Percentiles rank a stretch among this genome's conserved stretches.
Conservation (phyloP, 164 flowering plant genomes). For the Stephania cephalantha region DNA sequence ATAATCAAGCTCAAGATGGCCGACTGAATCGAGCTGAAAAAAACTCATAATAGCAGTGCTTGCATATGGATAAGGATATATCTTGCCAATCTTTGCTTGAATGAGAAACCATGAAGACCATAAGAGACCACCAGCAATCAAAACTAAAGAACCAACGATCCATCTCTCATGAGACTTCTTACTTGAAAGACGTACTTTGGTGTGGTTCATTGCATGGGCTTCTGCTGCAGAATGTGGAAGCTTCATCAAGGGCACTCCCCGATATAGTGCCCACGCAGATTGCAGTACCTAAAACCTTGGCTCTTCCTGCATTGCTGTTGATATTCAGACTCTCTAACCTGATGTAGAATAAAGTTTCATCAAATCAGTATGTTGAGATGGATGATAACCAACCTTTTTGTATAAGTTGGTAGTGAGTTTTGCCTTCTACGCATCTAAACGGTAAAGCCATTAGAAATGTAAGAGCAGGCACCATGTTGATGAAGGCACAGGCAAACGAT, state of each 20-base stretch:
- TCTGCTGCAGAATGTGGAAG: conserved; percentile 13
- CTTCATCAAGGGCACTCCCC: conserved; percentile 45
- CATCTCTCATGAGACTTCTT: conserved; percentile 28
- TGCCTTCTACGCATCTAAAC: conserved; percentile 40
- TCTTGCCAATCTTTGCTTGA: conserved; percentile 50
- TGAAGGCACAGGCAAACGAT: conserved; percentile 70
- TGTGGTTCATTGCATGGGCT: conserved; percentile 9
- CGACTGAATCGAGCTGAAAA: conserved; percentile 57
- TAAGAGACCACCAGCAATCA: conserved; percentile 37
- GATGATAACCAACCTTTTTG: not conserved
- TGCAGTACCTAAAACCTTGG: conserved; percentile 57
- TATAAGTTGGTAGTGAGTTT: not conserved
- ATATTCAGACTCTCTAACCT: conserved; percentile 66
- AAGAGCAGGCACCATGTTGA: conserved; percentile 69
- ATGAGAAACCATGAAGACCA: conserved; percentile 90
- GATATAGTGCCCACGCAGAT: conserved; percentile 55
- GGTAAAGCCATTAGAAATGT: conserved; percentile 77
- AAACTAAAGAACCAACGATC: conserved; percentile 49
- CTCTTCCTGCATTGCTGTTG: conserved; percentile 50
- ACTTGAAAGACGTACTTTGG: not conserved
- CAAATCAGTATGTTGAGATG: not conserved
- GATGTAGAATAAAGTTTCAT: conserved; percentile 3
- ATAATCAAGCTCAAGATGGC: conserved; percentile 33
- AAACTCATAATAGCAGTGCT: conserved; percentile 63
- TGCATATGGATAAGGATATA: conserved; percentile 56